Evolutionary conservation across 2,329 filamentous ascomycete genomes (phyloP).

Genomic region (Onygenales sp.): DNA sequence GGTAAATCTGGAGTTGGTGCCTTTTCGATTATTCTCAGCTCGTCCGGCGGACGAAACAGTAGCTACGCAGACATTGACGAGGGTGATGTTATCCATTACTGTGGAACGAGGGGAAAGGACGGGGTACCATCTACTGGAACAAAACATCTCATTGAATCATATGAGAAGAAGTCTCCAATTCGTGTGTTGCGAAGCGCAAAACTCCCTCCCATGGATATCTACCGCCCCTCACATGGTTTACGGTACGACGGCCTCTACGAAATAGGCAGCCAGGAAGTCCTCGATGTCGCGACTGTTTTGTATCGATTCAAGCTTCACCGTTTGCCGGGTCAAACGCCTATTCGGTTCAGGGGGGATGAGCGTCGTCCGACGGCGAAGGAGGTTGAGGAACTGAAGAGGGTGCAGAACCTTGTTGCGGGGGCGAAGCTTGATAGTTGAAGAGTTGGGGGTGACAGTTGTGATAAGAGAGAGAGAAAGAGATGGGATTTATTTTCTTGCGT

Average conservation of each 20-base stretch:
- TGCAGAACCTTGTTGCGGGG: slow-evolving; percentile 3
- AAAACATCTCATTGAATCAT: slow-evolving; percentile 32
- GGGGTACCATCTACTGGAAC: slow-evolving; percentile 26
- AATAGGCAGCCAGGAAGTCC: slow-evolving; percentile 29
- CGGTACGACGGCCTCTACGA: slow-evolving; percentile 51
- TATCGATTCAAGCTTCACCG: slow-evolving; percentile 42
- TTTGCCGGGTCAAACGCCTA: slow-evolving; percentile 35
- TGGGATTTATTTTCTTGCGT: too few relatives aligned
- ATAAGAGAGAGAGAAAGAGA: too few relatives aligned
- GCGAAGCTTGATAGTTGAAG: not conserved
- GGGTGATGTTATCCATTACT: slow-evolving; percentile 43
- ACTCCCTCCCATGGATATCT: slow-evolving; percentile 25
- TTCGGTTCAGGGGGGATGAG: slow-evolving; percentile 35
- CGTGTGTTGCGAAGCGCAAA: slow-evolving; percentile 41
- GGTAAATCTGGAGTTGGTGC: slow-evolving; percentile 39
- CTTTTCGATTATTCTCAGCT: slow-evolving; percentile 46
- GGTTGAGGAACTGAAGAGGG: slow-evolving; percentile 9
- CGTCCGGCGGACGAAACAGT: slow-evolving; percentile 12
- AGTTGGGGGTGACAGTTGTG: too few relatives aligned
- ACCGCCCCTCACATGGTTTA: slow-evolving; percentile 40
- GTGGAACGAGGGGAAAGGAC: slow-evolving; percentile 38
- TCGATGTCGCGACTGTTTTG: slow-evolving; percentile 32
- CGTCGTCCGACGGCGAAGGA: slow-evolving; percentile 36
- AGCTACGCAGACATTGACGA: slow-evolving; percentile 42
- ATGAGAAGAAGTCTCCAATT: slow-evolving; percentile 29